Evolutionary conservation across 2,329 filamentous ascomycete species (phyloP).

Genomic region (Colletotrichum sp.): DNA sequence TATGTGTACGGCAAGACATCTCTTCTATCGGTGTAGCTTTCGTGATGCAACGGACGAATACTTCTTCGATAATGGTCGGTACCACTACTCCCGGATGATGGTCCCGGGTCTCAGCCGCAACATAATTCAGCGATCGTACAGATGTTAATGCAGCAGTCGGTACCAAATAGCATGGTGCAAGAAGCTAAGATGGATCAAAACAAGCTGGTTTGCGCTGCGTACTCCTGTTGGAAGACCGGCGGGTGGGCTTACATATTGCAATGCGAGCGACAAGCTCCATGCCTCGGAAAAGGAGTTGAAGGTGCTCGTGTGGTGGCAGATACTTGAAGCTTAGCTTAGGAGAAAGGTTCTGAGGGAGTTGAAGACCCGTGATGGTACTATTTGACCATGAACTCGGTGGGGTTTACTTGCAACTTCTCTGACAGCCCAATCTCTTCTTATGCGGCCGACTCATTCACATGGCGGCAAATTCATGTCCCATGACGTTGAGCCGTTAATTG

Average conservation of each 20-base stretch:
- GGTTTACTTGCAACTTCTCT: background rate
- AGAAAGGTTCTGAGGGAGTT: background rate
- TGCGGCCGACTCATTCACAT: background rate
- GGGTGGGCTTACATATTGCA: background rate
- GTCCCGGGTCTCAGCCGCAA: background rate
- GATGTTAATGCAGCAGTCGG: too few relatives aligned
- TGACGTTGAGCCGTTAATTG: rapidly evolving
- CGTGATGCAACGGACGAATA: background rate
- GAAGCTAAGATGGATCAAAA: too few relatives aligned
- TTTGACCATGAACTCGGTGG: background rate
- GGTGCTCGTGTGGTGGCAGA: too few relatives aligned
- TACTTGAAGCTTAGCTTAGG: background rate
- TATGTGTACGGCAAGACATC: background rate
- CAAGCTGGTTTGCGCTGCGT: too few relatives aligned
- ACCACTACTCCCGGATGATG: background rate
- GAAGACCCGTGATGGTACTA: background rate
- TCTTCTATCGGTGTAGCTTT: background rate
- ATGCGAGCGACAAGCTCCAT: background rate
- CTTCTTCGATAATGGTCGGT: background rate
- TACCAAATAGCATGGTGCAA: too few relatives aligned
- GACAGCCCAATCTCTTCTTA: background rate
- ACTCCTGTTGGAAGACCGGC: background rate
- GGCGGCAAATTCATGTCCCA: background rate
- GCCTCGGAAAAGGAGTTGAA: too few relatives aligned
- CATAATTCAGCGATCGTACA: background rate